A percentile compares a stretch with the other conserved stretches of the same genome.
Conservation (phyloP, 345 rosid genomes). For the Pugionium cornutum region DNA sequence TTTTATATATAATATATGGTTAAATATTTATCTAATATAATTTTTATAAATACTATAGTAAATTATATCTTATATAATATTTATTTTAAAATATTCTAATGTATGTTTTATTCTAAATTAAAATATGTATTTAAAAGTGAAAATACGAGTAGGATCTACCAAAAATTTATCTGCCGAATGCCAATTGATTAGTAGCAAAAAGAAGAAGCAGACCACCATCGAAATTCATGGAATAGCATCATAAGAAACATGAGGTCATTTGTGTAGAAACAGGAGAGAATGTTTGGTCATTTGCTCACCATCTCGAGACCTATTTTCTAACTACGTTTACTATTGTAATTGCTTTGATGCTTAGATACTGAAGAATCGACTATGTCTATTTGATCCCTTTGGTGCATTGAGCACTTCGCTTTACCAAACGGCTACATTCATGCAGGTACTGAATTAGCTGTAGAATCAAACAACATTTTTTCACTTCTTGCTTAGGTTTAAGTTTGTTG, state of each 20-base stretch:
- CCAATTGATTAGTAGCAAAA: too few relatives aligned
- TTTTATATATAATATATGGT: too few relatives aligned
- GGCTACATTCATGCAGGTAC: conserved; percentile 85
- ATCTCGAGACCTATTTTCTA: conserved; percentile 31
- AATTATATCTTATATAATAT: too few relatives aligned
- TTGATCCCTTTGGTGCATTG: conserved; percentile 83
- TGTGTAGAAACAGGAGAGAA: neutral
- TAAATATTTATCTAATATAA: too few relatives aligned
- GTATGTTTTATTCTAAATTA: too few relatives aligned
- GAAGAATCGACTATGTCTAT: conserved; percentile 8
- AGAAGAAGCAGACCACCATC: too few relatives aligned
- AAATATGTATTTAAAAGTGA: too few relatives aligned
- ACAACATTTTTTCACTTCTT: conserved; percentile 2
- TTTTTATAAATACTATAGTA: too few relatives aligned
- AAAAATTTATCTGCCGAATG: neutral
- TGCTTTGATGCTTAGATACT: neutral
- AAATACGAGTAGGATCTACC: conserved; percentile 33
- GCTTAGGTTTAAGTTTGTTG: neutral
- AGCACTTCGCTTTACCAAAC: conserved; percentile 92
- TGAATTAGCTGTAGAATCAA: neutral
- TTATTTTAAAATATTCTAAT: too few relatives aligned
- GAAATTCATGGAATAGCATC: conserved; percentile 5
- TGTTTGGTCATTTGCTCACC: conserved; percentile 21
- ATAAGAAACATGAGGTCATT: conserved; percentile 31
- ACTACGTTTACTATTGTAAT: conserved; percentile 8